Evolutionary conservation across 1,284 basidiomycete species (phyloP), one percentile per base, ranked within the genome.

Genomic region (Pterula multifida): DNA sequence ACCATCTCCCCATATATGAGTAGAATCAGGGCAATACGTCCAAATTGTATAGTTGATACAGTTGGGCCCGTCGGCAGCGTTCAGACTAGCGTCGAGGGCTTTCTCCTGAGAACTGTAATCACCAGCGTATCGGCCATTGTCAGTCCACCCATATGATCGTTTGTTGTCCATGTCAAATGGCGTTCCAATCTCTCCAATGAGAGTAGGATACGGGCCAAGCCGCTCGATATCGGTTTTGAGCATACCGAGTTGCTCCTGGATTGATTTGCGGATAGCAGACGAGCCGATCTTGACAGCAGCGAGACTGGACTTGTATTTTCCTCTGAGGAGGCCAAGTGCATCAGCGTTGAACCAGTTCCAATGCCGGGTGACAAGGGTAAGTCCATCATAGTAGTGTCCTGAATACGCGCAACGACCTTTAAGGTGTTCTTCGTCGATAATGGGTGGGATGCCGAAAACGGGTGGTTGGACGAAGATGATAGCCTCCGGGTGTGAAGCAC

Each of bases 341-440:
- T 98, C 95, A 1, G 92, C 94, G 60, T 98, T 98, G 75, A 95
- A 91, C 90, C 87, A 92, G 62, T 93, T 88, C 93, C 90, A 95
- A 58, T 93, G 89, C 26, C 86, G 73, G 28, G 87, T 89, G 25
- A 90, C 69, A 17, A 89, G 73, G 3, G 86, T 89, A 44, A 97
- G 71, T 1, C 95, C 95, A 60, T 98, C 95, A 63, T 98, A 98
- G 64, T 92, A 98, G 65, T 98, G 95, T 0, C 82, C 76, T 0
- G 90, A 85, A 54, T 88, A 85, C 49, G 79, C 89, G 6, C 78
- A 84, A 1, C 95, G 79, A 0, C 84, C 82, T 42, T 72, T 68
- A 13, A 94, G 69, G 44, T 80, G 67, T 1, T 73, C 72, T 50
- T 79, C 76, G 1, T 76, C 70, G 2, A 90, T 68, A 2, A 72